Percentiles rank a stretch among this genome's conserved stretches.
Conservation (phyloP, 2,329 filamentous ascomycete genomes). For the Hyphodiscus sp. region DNA sequence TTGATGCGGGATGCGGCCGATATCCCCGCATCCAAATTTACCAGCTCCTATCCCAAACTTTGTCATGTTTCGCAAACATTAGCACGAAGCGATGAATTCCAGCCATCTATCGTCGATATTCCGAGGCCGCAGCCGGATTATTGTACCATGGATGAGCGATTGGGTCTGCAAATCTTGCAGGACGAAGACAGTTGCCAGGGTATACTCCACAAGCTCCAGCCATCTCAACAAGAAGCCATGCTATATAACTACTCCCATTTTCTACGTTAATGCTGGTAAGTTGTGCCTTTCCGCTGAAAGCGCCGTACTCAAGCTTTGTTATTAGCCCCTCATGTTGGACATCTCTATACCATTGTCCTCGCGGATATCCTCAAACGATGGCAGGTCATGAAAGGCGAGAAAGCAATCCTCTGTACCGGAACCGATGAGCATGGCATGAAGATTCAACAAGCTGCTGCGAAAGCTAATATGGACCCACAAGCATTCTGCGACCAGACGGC, state of each 20-base stretch:
- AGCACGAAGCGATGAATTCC: constrained; percentile 14
- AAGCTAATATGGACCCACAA: constrained; percentile 65
- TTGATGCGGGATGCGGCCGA: constrained; percentile 8
- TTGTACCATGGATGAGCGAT: constrained; percentile 4
- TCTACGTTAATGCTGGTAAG: constrained; percentile 92
- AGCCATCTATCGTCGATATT: constrained; percentile 14
- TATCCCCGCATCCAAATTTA: constrained; percentile 4
- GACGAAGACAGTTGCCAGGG: constrained; percentile 1
- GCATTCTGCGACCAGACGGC: constrained; percentile 85
- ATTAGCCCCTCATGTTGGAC: constrained; percentile 83
- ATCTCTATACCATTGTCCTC: constrained; percentile 89
- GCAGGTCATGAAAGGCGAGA: constrained; percentile 67
- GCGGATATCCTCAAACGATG: constrained; percentile 90
- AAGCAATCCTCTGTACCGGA: constrained; percentile 75
- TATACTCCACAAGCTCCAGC: constrained; percentile 16
- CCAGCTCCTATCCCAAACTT: background rate
- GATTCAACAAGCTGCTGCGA: constrained; percentile 78
- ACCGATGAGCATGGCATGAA: constrained; percentile 99
- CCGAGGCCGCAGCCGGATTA: constrained; percentile 9
- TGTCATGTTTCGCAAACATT: background rate
- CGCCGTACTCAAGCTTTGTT: constrained; percentile 8
- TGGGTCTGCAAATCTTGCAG: constrained; percentile 25
- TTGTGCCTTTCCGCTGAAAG: background rate
- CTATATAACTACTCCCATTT: constrained; percentile 95
- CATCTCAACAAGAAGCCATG: constrained; percentile 62